Base-by-base conservation (phyloP, 495 filamentous ascomycete species). In the Xylaria flabelliformis region DNA sequence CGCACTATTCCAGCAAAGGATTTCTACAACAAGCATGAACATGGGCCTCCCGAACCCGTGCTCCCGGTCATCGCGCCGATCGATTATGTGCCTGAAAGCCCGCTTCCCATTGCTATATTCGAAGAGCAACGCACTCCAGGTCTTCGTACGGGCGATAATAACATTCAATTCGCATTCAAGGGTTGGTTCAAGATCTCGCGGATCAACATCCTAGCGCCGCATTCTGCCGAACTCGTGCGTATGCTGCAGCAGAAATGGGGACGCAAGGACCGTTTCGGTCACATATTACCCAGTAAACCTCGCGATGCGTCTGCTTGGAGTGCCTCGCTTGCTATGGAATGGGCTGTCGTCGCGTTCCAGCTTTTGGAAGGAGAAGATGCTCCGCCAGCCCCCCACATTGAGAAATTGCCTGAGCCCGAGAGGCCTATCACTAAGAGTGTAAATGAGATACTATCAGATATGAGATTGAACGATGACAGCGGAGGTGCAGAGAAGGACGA, bases 311-410 rank as follows among this genome's bases (percentile, higher is more conserved):
- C 51, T 2, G 64, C 65, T 4, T 78, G 74, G 75, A 53, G 72
- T 3, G 4, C 56, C 0, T 58, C 71, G 17, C 56, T 79, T 2
- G 17, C 21, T 6, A 17, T 4, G 2, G 78, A 78, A 41, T 79
- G 78, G 78, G 78, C 76, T 10, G 74, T 78, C 2, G 61, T 79
- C 42, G 73, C 73, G 48, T 75, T 79, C n/a, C 69, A 69, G 63
- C 63, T 67, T 29, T 17, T 75, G n/a, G 42, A 70, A 26, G 51
- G 21, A 9, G 48, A 59, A 3, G 72, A 63, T 5, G 74, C 73
- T 0, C 76, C 74, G 29, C 32, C 71, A 2, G 5, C 53, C 3
- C 74, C 76, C 9, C 36, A 17, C n/a, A 75, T 76, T 48, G 61
- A 73, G 68, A 76, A 46, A 51, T 4, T 71, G 34, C 51, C 73